Conservation (phyloP, 129 eudicot species). For the Tagetes erecta region DNA sequence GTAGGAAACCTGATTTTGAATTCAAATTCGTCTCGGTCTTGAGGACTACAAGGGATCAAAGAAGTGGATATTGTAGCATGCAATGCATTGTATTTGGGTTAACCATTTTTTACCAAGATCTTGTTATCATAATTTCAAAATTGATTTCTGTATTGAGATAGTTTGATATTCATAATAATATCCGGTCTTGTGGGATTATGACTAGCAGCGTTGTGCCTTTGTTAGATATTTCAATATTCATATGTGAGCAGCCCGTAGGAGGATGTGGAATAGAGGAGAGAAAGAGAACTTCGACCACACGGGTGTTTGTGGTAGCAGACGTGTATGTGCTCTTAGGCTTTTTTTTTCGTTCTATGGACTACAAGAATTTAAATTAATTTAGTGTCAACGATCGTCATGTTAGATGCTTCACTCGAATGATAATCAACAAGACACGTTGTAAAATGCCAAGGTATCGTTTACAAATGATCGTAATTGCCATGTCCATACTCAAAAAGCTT, state of each 20-base stretch:
- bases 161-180: background rate
- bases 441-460: background rate
- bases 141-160: constrained; percentile 14
- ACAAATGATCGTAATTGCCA: constrained; percentile 6
- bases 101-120: constrained; percentile 30
- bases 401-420: too few species aligned
- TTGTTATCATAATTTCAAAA: constrained; percentile 5
- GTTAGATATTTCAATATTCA: background rate
- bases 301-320: too few species aligned
- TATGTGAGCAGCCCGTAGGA: too few species aligned
- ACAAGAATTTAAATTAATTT: too few species aligned
- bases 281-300: too few species aligned
- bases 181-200: background rate
- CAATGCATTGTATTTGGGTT: constrained; percentile 31
- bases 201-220: background rate
- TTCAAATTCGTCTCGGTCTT: constrained; percentile 24
- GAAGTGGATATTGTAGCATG: constrained; percentile 32
- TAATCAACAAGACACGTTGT: too few species aligned
- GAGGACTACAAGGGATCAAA: constrained; percentile 27
- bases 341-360: too few species aligned
- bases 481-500: background rate
- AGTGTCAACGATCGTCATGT: too few species aligned
- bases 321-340: too few species aligned
- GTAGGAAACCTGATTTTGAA: constrained; percentile 37
- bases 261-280: too few species aligned